These are phyloP conservation scores for Starmera caribaea DNA, from an alignment of 805 yeast species.

Conservation along the genomic window DNA sequence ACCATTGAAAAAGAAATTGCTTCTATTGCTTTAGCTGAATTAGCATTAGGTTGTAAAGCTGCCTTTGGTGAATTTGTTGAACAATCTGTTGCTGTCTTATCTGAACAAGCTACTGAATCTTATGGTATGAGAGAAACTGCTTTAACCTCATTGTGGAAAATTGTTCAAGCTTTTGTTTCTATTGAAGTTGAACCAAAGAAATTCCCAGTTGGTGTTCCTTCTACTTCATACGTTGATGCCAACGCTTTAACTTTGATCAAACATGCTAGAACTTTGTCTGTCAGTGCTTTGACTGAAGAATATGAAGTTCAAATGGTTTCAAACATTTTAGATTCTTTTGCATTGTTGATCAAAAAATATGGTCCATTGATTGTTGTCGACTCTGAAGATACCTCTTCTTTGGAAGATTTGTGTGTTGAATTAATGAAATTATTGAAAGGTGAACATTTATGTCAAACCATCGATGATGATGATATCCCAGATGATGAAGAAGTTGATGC, in stretches of 20 bases:
- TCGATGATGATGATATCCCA: conserved; percentile 54
- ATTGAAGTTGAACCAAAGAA: conserved; percentile 38
- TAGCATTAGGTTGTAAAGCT: conserved; percentile 79
- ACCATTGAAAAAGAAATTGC: conserved; percentile 95
- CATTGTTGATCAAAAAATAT: conserved; percentile 55
- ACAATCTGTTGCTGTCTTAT: conserved; percentile 49
- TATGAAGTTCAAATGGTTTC: conserved; percentile 78
- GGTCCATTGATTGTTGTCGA: conserved; percentile 69
- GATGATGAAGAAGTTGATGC: conserved; percentile 50
- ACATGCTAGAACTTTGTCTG: conserved; percentile 57
- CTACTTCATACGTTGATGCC: conserved; percentile 48
- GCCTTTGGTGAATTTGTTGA: conserved; percentile 74
- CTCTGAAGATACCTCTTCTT: conserved; percentile 41
- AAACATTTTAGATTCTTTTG: conserved; percentile 62
- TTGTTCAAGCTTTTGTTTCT: conserved; percentile 59
- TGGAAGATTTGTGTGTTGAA: conserved; percentile 63
- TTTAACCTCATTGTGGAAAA: conserved; percentile 71
- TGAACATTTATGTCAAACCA: conserved; percentile 75
- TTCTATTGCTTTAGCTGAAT: conserved; percentile 80
- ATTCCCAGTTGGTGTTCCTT: conserved; percentile 56
- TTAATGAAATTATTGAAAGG: conserved; percentile 68
- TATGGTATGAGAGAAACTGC: conserved; percentile 90
- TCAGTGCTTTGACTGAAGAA: conserved; percentile 62
- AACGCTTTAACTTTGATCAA: conserved; percentile 49
- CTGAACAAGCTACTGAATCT: conserved; percentile 72